Percentiles rank a stretch among this genome's conserved stretches.
Conservation (phyloP, 2,329 filamentous ascomycete species). For the Cladosporium sp. region DNA sequence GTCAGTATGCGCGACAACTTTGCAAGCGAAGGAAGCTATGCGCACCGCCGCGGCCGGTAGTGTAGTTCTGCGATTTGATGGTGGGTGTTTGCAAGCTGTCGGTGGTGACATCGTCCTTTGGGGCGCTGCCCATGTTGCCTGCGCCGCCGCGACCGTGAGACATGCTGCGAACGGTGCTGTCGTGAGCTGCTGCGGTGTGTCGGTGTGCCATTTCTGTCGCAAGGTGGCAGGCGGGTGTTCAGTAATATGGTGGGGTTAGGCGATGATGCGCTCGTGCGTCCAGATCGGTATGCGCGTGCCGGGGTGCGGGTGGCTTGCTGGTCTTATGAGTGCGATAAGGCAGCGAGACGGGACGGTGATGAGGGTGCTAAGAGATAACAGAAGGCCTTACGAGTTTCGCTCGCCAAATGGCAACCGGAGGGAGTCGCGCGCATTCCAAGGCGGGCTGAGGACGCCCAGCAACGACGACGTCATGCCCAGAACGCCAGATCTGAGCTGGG, state of each 20-base stretch:
- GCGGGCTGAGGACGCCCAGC: not conserved
- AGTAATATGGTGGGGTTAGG: no score
- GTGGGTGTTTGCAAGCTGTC: constrained; percentile 73
- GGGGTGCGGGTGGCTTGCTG: not conserved
- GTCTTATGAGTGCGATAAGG: not conserved
- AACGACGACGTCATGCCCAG: constrained; percentile 5
- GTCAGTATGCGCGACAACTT: not conserved
- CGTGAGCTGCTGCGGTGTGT: not conserved
- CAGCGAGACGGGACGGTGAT: not conserved
- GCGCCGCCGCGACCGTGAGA: constrained; percentile 69
- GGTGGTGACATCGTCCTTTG: constrained; percentile 29
- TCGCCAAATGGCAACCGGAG: not conserved
- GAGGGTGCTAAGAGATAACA: not conserved
- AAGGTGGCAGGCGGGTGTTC: no score
- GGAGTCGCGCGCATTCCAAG: constrained; percentile 1
- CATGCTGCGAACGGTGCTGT: constrained; percentile 1
- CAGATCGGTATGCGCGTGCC: not conserved
- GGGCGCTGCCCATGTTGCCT: constrained; percentile 44
- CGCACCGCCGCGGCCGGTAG: constrained; percentile 79
- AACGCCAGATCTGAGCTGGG: no score
- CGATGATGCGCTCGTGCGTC: no score
- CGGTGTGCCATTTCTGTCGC: not conserved
- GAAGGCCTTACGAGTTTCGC: constrained; percentile 5
- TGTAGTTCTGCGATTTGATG: constrained; percentile 76
- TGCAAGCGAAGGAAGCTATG: not conserved